Evolutionary conservation across 257 asterid species (phyloP), one percentile per base, ranked within the genome.

Genomic region (Vinca minor): DNA sequence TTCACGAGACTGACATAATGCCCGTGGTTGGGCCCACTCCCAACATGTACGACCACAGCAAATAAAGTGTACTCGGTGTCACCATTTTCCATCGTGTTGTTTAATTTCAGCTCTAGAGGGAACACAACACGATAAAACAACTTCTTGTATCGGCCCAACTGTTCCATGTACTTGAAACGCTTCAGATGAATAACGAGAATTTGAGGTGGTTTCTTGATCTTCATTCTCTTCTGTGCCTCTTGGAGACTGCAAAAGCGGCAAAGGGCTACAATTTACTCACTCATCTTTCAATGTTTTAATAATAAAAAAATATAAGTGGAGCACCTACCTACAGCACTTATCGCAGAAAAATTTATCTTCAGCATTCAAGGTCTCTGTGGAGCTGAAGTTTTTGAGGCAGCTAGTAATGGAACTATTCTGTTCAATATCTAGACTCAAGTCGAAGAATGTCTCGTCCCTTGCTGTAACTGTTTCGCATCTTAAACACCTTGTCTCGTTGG

Each of bases 401-500:
- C 97, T 87, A n/a, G 96, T 90, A 66, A 90, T 90, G 50, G 97
- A 90, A 75, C 90, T 87, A 82, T 90, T 90, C 70, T 87, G 95
- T 77, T 90, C 97, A 67, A 90, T 87, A 77, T 90, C 97, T 25
- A 87, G 87, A 85, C 96, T 90, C 74, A 90, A 78, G 79, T 90
- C 97, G 28, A 90, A 75, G 74, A 87, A 90, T 18, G 95, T 85
- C 69, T 90, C 97, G n/a, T 87, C 96, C 78, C 97, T 82, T 25
- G 97, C 97, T 28, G 96, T 90, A 58, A 90, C 96, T 48, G 97
- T 90, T 81, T 90, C 97, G 42, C 97, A 90, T 69, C 91, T 63
- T 67, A 90, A 74, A 72, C 97, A 87, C 81, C 82, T 77, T 8
- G 97, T 90, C 83, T 90, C 97, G 26, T 90, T 90, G 15, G 97